Conservation (phyloP, 352 stramenopile species). For the Elongisporangium anandrum region DNA sequence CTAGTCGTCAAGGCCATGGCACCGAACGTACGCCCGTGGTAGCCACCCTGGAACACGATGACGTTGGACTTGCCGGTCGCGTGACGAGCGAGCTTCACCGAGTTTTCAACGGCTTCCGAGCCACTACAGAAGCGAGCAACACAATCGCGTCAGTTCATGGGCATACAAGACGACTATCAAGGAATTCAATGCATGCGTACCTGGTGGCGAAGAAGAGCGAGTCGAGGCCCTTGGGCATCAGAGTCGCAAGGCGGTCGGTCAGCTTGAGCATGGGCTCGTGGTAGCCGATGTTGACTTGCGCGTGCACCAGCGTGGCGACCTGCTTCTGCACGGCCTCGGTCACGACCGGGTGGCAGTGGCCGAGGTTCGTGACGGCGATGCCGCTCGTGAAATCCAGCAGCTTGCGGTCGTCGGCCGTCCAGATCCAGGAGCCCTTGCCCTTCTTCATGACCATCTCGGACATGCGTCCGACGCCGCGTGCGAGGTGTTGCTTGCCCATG, state of each 20-base stretch:
- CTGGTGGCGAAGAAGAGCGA: slow-evolving; percentile 89
- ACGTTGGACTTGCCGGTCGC: slow-evolving; percentile 87
- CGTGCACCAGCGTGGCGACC: slow-evolving; percentile 84
- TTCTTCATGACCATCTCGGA: slow-evolving; percentile 82
- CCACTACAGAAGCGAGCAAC: slow-evolving; percentile 31
- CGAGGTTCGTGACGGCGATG: slow-evolving; percentile 91
- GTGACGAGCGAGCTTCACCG: slow-evolving; percentile 90
- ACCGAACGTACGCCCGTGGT: slow-evolving; percentile 90
- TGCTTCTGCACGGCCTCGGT: slow-evolving; percentile 89
- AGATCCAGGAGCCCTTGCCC: slow-evolving; percentile 85
- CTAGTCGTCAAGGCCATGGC: slow-evolving; percentile 92
- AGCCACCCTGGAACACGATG: slow-evolving; percentile 91
- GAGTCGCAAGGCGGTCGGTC: slow-evolving; percentile 69
- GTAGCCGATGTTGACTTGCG: slow-evolving; percentile 91
- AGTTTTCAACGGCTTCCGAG: slow-evolving; percentile 92
- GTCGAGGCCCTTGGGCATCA: slow-evolving; percentile 78
- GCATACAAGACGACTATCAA: not conserved
- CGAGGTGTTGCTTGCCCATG: slow-evolving; percentile 72
- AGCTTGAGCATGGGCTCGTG: slow-evolving; percentile 91
- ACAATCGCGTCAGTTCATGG: slow-evolving; percentile 4
- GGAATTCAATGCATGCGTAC: slow-evolving; percentile 8
- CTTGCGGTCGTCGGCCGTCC: slow-evolving; percentile 83
- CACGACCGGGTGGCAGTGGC: slow-evolving; percentile 91
- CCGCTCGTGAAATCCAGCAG: slow-evolving; percentile 91
- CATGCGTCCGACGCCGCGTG: slow-evolving; percentile 78